A percentile compares a stretch with the other conserved stretches of the same genome.
Evolutionary conservation across 352 stramenopile genomes (phyloP).

Genomic region (Pythium dissotocum): DNA sequence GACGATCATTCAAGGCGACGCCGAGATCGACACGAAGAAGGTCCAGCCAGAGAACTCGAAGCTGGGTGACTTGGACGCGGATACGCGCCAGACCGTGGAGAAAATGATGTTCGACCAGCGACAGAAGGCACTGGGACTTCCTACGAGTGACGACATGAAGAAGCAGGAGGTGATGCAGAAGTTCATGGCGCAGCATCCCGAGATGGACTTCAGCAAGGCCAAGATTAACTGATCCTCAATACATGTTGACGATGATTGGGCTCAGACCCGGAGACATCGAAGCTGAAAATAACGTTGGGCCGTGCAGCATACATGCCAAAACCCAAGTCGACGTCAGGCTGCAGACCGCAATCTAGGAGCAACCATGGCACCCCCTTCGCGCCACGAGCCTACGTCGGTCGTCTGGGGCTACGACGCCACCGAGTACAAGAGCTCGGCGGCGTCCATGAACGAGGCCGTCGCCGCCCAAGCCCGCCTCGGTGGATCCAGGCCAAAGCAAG

Average conservation of each 20-base stretch:
- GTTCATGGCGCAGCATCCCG: slow-evolving; percentile 98
- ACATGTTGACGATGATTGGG: slow-evolving; percentile 2
- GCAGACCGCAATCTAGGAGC: neutral
- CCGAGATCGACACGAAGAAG: slow-evolving; percentile 98
- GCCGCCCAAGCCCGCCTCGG: slow-evolving; percentile 20
- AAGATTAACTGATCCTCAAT: slow-evolving; percentile 91
- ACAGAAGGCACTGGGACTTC: slow-evolving; percentile 97
- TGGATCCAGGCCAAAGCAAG: slow-evolving; percentile 30
- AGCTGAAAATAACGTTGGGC: slow-evolving; percentile 1
- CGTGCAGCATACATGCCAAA: neutral
- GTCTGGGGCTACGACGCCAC: slow-evolving; percentile 61
- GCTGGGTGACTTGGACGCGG: slow-evolving; percentile 96
- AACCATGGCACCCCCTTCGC: slow-evolving; percentile 24
- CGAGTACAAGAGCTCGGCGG: slow-evolving; percentile 55
- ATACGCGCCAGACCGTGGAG: slow-evolving; percentile 98
- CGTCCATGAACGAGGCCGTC: slow-evolving; percentile 47
- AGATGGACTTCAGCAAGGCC: slow-evolving; percentile 99
- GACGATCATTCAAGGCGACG: slow-evolving; percentile 92
- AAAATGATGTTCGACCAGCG: slow-evolving; percentile 99
- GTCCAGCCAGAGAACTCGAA: slow-evolving; percentile 99
- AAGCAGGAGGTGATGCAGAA: slow-evolving; percentile 98
- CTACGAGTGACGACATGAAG: slow-evolving; percentile 96
- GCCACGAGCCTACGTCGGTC: slow-evolving; percentile 56
- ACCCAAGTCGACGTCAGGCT: neutral
- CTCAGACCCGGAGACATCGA: slow-evolving; percentile 6